These are phyloP conservation scores for Biancaea sappan DNA, from an alignment of 306 rosid genomes.

Conservation along the genomic window DNA sequence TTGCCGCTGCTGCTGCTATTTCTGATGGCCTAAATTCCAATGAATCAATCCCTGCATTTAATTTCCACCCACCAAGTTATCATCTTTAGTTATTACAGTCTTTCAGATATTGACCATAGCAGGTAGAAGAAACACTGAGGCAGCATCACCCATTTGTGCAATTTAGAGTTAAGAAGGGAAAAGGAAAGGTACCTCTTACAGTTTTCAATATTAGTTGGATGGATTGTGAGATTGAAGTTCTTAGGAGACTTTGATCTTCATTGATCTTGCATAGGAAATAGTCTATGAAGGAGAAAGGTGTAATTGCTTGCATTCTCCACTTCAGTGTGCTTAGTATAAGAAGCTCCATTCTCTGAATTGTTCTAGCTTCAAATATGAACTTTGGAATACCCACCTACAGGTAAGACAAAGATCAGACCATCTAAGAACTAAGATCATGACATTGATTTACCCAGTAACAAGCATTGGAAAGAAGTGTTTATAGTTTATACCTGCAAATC, in stretches of 20 bases:
- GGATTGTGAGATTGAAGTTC: slow-evolving; percentile 49
- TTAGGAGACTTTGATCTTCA: slow-evolving; percentile 49
- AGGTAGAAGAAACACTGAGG: not conserved
- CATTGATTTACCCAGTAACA: slow-evolving; percentile 6
- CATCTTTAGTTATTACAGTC: slow-evolving; percentile 21
- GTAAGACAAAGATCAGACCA: slow-evolving; percentile 32
- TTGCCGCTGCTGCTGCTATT: slow-evolving; percentile 90
- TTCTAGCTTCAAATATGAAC: slow-evolving; percentile 82
- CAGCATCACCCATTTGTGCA: slow-evolving; percentile 25
- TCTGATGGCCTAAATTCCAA: slow-evolving; percentile 95
- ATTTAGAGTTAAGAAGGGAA: not conserved
- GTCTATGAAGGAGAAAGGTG: slow-evolving; percentile 87
- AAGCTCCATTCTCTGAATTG: slow-evolving; percentile 96
- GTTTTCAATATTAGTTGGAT: slow-evolving; percentile 61
- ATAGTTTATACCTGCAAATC: slow-evolving; percentile 82
- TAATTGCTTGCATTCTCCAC: slow-evolving; percentile 94
- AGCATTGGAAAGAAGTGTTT: not conserved
- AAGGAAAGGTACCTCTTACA: slow-evolving; percentile 48
- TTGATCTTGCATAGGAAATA: slow-evolving; percentile 69
- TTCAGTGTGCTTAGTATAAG: slow-evolving; percentile 77
- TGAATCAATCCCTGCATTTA: slow-evolving; percentile 87
- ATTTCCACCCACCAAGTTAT: slow-evolving; percentile 52
- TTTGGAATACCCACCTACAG: slow-evolving; percentile 77
- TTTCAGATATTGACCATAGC: slow-evolving; percentile 22
- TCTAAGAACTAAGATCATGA: slow-evolving; percentile 25